Evolutionary conservation across 495 filamentous ascomycete species (phyloP).

Genomic region (Penicillium chermesinum): DNA sequence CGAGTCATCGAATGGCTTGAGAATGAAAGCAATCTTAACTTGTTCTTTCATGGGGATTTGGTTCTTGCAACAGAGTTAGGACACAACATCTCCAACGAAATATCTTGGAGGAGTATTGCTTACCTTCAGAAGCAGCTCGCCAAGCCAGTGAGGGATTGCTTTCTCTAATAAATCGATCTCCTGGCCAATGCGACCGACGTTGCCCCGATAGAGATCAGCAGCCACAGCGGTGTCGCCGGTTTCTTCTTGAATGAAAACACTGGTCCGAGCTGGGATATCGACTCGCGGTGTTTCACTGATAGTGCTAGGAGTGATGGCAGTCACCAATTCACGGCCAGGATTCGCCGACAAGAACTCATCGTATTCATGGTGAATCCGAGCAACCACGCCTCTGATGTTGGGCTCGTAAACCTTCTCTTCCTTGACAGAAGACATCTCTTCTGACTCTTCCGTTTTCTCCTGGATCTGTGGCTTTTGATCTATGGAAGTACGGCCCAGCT

Average conservation of each 20-base stretch:
- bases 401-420: conserved; percentile 78
- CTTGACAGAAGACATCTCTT: conserved; percentile 50
- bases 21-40: conserved; percentile 84
- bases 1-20: conserved; percentile 75
- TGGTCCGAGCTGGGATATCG: conserved; percentile 70
- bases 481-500: conserved; percentile 68
- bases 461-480: conserved; percentile 67
- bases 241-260: conserved; percentile 93
- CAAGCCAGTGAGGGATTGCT: conserved; percentile 83
- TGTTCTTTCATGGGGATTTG: conserved; percentile 83
- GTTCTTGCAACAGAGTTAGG: conserved; percentile 49
- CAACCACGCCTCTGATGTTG: conserved; percentile 74
- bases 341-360: conserved; percentile 60
- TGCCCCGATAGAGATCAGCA: conserved; percentile 86
- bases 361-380: conserved; percentile 73
- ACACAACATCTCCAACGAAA: too few relatives aligned
- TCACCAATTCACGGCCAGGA: conserved; percentile 50
- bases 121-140: conserved; percentile 79
- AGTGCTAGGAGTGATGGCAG: conserved; percentile 68
- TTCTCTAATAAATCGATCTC: conserved; percentile 82
- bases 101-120: conserved; percentile 6
- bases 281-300: conserved; percentile 82
- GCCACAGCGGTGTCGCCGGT: conserved; percentile 80
- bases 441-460: conserved; percentile 79
- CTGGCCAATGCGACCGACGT: conserved; percentile 66